These are phyloP conservation scores for Ogataea nakhonphanomensis DNA, from an alignment of 805 yeast genomes.

Conservation along the genomic window DNA sequence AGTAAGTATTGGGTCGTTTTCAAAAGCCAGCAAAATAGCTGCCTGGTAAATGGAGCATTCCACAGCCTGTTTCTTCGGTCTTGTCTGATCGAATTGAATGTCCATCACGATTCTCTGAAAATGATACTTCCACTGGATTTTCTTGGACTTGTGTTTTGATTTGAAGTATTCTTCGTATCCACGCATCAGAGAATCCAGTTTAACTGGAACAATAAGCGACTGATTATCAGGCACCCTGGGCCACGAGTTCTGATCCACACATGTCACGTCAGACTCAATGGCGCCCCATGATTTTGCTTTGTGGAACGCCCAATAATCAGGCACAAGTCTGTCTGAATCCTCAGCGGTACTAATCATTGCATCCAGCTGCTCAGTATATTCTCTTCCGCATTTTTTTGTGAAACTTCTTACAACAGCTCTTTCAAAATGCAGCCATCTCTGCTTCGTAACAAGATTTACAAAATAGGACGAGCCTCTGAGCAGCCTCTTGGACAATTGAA, in stretches of 20 bases:
- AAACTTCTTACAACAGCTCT: constrained; percentile 4
- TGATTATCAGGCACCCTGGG: constrained; percentile 24
- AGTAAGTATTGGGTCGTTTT: constrained; percentile 24
- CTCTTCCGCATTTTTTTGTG: constrained; percentile 13
- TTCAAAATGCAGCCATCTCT: constrained; percentile 13
- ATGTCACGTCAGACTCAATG: constrained; percentile 10
- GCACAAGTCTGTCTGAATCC: constrained; percentile 12
- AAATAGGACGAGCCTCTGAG: constrained; percentile 12
- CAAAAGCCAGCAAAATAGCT: constrained; percentile 37
- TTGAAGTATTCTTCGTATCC: constrained; percentile 14
- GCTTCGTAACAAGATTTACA: constrained; percentile 2
- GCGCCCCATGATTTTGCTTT: background rate
- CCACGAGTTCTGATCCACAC: constrained; percentile 20
- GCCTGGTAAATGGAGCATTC: constrained; percentile 45
- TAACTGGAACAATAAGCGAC: constrained; percentile 14
- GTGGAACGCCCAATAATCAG: constrained; percentile 2
- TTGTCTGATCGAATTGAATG: constrained; percentile 29
- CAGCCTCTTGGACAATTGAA: constrained; percentile 21
- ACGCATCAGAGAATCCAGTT: constrained; percentile 5
- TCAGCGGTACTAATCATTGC: constrained; percentile 17
- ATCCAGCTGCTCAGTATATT: constrained; percentile 19
- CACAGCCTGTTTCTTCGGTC: constrained; percentile 10
- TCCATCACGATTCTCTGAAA: constrained; percentile 39
- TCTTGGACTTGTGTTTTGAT: constrained; percentile 9
- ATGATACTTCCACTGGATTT: constrained; percentile 41